Evolutionary conservation across 768 basidiomycete species (phyloP), one percentile per base, ranked within the genome.

Genomic region (Phallus indusiatus): DNA sequence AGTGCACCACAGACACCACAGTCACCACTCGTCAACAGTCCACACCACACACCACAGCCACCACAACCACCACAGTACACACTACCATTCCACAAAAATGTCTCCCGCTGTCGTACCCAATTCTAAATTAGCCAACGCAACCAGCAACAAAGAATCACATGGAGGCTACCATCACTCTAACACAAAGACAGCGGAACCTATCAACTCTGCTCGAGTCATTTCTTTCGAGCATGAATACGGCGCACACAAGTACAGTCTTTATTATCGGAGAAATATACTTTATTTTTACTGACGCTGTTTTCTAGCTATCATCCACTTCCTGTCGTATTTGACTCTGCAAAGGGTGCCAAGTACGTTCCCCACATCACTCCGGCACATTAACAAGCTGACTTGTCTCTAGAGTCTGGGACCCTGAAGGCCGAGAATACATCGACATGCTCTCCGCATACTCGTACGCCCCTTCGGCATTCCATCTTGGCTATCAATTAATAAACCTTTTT

Each of bases 351-450:
- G 90, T 92, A 78, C 80, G 88, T 76, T 55, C 50, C n/a, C n/a
- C n/a, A n/a, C n/a, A n/a, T n/a, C n/a, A n/a, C n/a, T n/a, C n/a
- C n/a, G n/a, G n/a, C n/a, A n/a, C n/a, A n/a, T n/a, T n/a, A n/a
- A n/a, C n/a, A n/a, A n/a, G n/a, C n/a, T n/a, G n/a, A n/a, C n/a
- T n/a, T n/a, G n/a, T n/a, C n/a, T n/a, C n/a, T n/a, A 83, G 82
- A 64, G 91, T 93, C 70, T 95, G 90, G 89, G 94, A 96, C 69
- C 89, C 88, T 2, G 94, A 95, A 78, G 94, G 94, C 63, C 86
- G 82, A 54, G 88, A 94, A 68, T 99, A 96, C 74, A 93, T 97
- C 62, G 96, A 99, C 68, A 96, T 97, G 90, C 79, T 99, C 18
- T 90, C 91, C 49, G 96, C 96, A 28, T 98, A 98, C 75, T 94